These are phyloP conservation scores for Castanopsis chinensis DNA, from an alignment of 306 rosid species.

Conservation along the genomic window DNA sequence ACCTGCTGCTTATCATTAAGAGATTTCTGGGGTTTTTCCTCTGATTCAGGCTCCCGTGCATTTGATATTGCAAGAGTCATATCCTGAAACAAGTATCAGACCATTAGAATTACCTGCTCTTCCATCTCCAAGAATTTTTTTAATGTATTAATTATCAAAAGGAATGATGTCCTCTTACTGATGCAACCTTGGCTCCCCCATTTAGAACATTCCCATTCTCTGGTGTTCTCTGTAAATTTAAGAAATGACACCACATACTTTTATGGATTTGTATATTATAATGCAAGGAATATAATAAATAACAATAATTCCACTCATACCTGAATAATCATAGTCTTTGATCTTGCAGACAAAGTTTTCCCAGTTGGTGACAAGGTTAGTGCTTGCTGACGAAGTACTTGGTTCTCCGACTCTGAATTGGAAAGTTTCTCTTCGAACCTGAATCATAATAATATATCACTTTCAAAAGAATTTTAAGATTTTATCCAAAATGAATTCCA, in stretches of 20 bases:
- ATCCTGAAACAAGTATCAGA: slow-evolving; percentile 50
- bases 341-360: slow-evolving; percentile 70
- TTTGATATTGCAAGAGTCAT: slow-evolving; percentile 69
- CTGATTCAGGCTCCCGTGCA: slow-evolving; percentile 94
- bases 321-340: slow-evolving; percentile 86
- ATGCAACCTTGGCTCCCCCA: slow-evolving; percentile 66
- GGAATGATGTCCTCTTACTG: slow-evolving; percentile 46
- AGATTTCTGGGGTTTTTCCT: slow-evolving; percentile 97
- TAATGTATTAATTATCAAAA: slow-evolving; percentile 21
- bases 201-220: slow-evolving; percentile 81
- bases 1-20: slow-evolving; percentile 98
- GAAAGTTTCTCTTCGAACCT: slow-evolving; percentile 97
- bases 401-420: slow-evolving; percentile 96
- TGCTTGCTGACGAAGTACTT: slow-evolving; percentile 99
- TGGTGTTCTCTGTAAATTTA: slow-evolving; percentile 82
- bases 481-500: background rate
- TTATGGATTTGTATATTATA: slow-evolving; percentile 10
- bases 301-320: slow-evolving; percentile 39
- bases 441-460: slow-evolving; percentile 27
- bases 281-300: slow-evolving; percentile 11
- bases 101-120: slow-evolving; percentile 19
- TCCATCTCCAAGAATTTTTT: background rate
- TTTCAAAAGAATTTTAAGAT: slow-evolving; percentile 3
- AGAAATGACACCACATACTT: slow-evolving; percentile 25
- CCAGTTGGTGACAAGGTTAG: slow-evolving; percentile 91